Evolutionary conservation across 192 early-diverging fungal genomes (phyloP).

Genomic region (Lobosporangium transversale): DNA sequence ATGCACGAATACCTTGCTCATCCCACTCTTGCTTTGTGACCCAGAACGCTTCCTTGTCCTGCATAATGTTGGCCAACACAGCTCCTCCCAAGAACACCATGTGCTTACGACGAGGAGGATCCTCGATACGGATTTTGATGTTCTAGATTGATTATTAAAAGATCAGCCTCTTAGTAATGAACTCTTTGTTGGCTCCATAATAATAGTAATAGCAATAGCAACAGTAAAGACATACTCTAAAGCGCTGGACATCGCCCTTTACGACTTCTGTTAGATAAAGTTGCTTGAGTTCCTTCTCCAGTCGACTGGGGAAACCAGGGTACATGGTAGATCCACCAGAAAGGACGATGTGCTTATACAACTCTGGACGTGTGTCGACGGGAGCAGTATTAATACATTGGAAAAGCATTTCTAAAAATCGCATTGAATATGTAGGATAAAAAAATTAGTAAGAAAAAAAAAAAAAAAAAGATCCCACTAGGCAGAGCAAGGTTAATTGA

Average conservation of each 20-base stretch:
- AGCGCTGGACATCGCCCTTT: constrained; percentile 81
- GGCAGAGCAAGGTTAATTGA: too few species aligned
- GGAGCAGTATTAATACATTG: constrained; percentile 91
- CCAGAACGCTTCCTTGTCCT: constrained; percentile 90
- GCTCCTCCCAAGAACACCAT: constrained; percentile 99
- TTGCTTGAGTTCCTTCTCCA: constrained; percentile 99
- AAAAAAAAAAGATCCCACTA: background rate
- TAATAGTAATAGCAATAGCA: too few species aligned
- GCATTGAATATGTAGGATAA: background rate
- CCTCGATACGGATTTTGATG: constrained; percentile 98
- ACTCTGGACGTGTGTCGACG: constrained; percentile 91
- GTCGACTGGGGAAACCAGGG: constrained; percentile 93
- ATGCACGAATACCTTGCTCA: constrained; percentile 81
- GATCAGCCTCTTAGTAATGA: too few species aligned
- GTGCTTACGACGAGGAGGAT: constrained; percentile 97
- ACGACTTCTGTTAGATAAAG: constrained; percentile 92
- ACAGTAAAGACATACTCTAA: constrained; percentile 83
- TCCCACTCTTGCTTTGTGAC: constrained; percentile 95
- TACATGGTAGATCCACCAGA: constrained; percentile 99
- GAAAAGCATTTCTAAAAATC: constrained; percentile 84
- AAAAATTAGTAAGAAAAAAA: background rate
- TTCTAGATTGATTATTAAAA: too few species aligned
- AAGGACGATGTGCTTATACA: constrained; percentile 98
- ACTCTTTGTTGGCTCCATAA: too few species aligned
- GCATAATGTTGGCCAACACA: constrained; percentile 95